Evolutionary conservation across 2,329 filamentous ascomycete genomes (phyloP).

Genomic region (Diaporthe vexans): DNA sequence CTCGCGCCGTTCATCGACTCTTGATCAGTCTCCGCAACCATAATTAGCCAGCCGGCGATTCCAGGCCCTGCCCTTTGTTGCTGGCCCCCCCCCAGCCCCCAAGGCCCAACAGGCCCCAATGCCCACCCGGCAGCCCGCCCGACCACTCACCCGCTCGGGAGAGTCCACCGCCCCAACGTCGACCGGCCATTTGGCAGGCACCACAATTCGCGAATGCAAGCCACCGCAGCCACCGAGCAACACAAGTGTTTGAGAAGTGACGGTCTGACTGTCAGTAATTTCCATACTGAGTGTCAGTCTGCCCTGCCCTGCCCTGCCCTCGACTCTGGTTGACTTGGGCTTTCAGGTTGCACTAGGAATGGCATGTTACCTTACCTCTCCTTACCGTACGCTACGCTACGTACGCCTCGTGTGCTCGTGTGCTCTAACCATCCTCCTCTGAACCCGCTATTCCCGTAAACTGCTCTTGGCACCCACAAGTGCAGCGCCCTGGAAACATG

Average conservation of each 20-base stretch:
- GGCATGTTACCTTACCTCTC: constrained; percentile 17
- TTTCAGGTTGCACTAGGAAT: not conserved
- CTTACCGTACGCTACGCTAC: constrained; percentile 19
- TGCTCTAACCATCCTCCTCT: constrained; percentile 20
- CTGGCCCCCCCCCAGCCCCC: not conserved
- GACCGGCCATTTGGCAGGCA: not conserved
- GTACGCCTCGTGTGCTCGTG: constrained; percentile 18
- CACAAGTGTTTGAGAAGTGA: not conserved
- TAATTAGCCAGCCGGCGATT: constrained; percentile 34
- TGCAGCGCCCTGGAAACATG: constrained; percentile 13
- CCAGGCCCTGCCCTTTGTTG: not conserved
- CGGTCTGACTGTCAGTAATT: not conserved
- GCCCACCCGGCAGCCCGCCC: not conserved
- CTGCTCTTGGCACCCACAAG: constrained; percentile 33
- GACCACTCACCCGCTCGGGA: constrained; percentile 1
- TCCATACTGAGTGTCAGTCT: too few relatives aligned
- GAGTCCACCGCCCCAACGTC: not conserved
- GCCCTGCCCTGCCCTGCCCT: too few relatives aligned
- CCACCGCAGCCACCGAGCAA: constrained; percentile 3
- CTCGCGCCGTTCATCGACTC: constrained; percentile 11
- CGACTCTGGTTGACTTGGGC: too few relatives aligned
- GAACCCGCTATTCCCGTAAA: constrained; percentile 24
- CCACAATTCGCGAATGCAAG: not conserved
- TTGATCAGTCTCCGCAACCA: constrained; percentile 20
- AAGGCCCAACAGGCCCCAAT: too few relatives aligned